Evolutionary conservation across 169 alveolate species (phyloP).

Genomic region (Cryptosporidium tyzzeri): DNA sequence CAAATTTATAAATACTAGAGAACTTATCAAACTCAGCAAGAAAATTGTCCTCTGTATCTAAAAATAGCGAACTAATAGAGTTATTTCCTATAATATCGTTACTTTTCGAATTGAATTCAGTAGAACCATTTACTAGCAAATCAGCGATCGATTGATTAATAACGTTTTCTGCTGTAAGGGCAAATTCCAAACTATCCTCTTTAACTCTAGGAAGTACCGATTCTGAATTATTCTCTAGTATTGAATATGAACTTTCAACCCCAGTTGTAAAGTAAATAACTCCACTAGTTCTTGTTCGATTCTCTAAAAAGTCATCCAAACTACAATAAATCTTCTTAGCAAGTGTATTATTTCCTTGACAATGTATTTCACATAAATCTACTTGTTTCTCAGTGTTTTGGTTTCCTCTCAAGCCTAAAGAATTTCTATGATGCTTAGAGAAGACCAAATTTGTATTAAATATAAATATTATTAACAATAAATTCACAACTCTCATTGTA

Average conservation of each 20-base stretch:
- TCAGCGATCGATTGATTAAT: not conserved
- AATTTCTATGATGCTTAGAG: constrained; percentile 31
- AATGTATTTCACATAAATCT: not conserved
- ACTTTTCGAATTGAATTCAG: not conserved
- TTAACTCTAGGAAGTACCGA: not conserved
- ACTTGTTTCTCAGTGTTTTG: not conserved
- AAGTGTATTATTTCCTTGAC: constrained; percentile 41
- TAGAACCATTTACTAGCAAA: constrained; percentile 43
- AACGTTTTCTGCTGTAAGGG: not conserved
- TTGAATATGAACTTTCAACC: not conserved
- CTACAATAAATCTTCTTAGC: constrained; percentile 32
- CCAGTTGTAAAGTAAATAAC: constrained; percentile 31
- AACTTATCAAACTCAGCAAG: constrained; percentile 35
- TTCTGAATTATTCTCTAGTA: constrained; percentile 13
- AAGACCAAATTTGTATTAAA: constrained; percentile 17
- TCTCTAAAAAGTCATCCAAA: constrained; percentile 1
- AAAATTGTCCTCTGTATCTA: constrained; percentile 17
- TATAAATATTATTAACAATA: not conserved
- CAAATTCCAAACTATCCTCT: not conserved
- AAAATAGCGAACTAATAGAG: constrained; percentile 10
- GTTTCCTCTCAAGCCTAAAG: constrained; percentile 60
- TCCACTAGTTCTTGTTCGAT: constrained; percentile 33
- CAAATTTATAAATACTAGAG: constrained; percentile 12
- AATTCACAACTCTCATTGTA: constrained; percentile 9
- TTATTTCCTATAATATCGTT: constrained; percentile 5